Base-by-base conservation (phyloP, 306 rosid genomes). In the Abrus pulchellus region DNA sequence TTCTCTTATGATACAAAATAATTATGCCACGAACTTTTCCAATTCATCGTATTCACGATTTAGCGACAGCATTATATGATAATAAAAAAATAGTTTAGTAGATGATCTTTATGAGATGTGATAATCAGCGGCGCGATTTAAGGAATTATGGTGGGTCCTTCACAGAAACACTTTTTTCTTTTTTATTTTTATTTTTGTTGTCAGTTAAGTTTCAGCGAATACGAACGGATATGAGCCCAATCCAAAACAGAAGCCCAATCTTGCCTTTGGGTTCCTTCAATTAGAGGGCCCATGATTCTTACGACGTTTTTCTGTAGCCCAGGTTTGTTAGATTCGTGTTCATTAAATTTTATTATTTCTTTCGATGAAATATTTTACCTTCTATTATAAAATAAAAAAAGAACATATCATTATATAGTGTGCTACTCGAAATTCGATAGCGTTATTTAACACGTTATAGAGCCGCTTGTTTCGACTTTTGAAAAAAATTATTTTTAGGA, bases 61-160 rank as follows among this genome's bases (percentile, higher is more conserved):
- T n/a, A 11, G 36, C 9, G 50, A 10, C 50, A 55, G 55, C 62
- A 73, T 41, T 55, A 72, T 55, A 72, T 40, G 7, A 52, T 14
- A 9, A 9, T 34, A 8, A 72, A 7, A 70, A 72, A 13, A 4
- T 34, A 71, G 34, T 50, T 27, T 56, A 74, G 56, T 40, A 40
- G 7, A 66, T 76, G 14, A 1, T 8, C 6, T 34, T 62, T 1
- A 28, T 50, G 9, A 30, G 66, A 27, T 1, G 3, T 47, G 11
- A 60, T 29, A 41, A 78, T 78, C 10, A 8, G 69, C 68, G 85
- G 76, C 87, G 83, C 77, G 76, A 88, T 77, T 85, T 75, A 33
- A 44, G 91, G 83, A 34, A 28, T n/a, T 30, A 40, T 0, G 12
- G 40, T 63, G 80, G 82, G 78, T 63, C 86, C 82, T 60, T 6